Evolutionary conservation across 352 stramenopile genomes (phyloP).

Genomic region (Globisporangium yorkense): DNA sequence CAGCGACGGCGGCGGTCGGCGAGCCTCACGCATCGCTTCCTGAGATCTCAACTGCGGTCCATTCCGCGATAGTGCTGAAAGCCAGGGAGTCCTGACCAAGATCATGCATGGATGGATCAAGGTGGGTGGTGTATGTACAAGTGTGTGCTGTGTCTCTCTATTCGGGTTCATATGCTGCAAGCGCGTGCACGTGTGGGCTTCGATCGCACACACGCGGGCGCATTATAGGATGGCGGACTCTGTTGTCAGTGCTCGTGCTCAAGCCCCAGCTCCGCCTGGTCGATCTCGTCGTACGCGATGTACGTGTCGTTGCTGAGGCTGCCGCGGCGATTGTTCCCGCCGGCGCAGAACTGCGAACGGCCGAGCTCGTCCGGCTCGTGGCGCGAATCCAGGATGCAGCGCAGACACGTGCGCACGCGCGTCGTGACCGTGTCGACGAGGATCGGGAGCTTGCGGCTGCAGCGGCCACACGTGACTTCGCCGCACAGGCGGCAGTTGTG

Average conservation of each 20-base stretch:
- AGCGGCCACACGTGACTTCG: conserved; percentile 61
- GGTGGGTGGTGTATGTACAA: too few relatives aligned
- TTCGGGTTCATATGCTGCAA: background rate
- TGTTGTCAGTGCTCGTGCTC: background rate
- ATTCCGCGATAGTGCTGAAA: background rate
- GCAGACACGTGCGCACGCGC: conserved; percentile 68
- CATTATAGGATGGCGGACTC: background rate
- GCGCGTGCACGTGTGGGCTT: background rate
- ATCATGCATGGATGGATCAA: too few relatives aligned
- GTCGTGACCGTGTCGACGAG: conserved; percentile 53
- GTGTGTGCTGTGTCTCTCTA: background rate
- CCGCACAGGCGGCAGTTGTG: conserved; percentile 74
- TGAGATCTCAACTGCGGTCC: background rate
- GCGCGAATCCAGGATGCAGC: conserved; percentile 68
- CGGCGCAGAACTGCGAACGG: conserved; percentile 18
- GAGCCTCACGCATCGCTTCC: background rate
- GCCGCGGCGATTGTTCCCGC: conserved; percentile 15
- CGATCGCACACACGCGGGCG: too few relatives aligned
- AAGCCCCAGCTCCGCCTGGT: background rate
- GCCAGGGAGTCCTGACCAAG: too few relatives aligned
- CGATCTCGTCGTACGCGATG: conserved; percentile 59
- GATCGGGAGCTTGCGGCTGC: conserved; percentile 65
- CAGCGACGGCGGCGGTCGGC: background rate
- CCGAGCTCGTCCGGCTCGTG: conserved; percentile 50
- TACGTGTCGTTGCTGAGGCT: conserved; percentile 58